Evolutionary conservation across 2,329 filamentous ascomycete species (phyloP).

Genomic region (Acrodontium crateriforme): DNA sequence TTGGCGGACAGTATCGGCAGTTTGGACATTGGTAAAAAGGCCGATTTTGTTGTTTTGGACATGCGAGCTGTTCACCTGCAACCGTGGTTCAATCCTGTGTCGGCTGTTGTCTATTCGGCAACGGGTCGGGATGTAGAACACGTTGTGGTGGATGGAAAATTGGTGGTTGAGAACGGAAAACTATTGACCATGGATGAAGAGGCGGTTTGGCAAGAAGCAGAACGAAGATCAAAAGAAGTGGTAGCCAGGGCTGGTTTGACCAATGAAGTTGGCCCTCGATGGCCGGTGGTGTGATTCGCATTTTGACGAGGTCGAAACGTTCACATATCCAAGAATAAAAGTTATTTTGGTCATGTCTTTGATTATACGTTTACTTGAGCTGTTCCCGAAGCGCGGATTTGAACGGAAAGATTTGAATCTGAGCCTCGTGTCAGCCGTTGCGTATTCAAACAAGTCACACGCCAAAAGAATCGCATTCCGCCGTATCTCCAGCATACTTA

Average conservation of each 20-base stretch:
- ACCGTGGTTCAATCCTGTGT: constrained; percentile 23
- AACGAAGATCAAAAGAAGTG: constrained; percentile 23
- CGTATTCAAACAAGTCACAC: not conserved
- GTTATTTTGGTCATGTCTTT: too few species aligned
- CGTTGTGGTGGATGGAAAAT: constrained; percentile 31
- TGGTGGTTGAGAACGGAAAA: constrained; percentile 24
- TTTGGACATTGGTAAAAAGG: constrained; percentile 31
- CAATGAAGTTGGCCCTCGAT: constrained; percentile 23
- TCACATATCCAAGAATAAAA: too few species aligned
- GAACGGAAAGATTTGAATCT: constrained; percentile 34
- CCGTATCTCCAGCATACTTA: constrained; percentile 12
- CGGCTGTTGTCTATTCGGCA: constrained; percentile 31
- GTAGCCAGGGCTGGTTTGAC: constrained; percentile 26
- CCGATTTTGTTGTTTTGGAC: constrained; percentile 28
- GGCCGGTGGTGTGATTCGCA: constrained; percentile 23
- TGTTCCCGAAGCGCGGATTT: constrained; percentile 33
- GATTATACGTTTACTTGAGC: too few species aligned
- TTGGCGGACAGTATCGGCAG: constrained; percentile 25
- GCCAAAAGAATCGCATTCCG: too few species aligned
- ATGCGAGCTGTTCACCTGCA: constrained; percentile 15
- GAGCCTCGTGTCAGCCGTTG: not conserved
- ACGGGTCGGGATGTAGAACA: constrained; percentile 32
- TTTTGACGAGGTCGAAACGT: constrained; percentile 7
- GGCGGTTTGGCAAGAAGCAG: constrained; percentile 26
- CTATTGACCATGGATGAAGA: constrained; percentile 28